These are phyloP conservation scores for Phoma sp. DNA, from an alignment of 2,329 filamentous ascomycete species.

Conservation along the genomic window DNA sequence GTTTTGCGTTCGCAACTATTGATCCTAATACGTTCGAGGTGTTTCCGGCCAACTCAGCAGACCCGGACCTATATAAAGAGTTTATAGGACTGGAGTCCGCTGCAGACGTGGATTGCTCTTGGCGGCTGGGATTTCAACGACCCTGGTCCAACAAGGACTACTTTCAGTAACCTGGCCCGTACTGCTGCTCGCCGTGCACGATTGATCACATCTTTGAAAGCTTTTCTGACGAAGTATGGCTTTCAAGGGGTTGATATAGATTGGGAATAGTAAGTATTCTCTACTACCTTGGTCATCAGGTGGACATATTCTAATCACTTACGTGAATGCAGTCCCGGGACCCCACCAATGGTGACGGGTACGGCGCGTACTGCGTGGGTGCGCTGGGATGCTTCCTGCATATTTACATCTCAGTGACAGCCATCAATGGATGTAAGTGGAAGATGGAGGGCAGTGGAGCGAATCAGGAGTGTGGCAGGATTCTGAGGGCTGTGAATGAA, in stretches of 20 bases:
- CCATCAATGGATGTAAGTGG: no score
- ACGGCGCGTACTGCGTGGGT: no score
- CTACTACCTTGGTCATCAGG: no score
- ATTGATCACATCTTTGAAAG: conserved; percentile 51
- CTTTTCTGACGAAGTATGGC: conserved; percentile 52
- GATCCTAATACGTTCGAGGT: conserved; percentile 35
- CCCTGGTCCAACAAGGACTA: conserved; percentile 35
- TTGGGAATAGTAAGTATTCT: conserved; percentile 51
- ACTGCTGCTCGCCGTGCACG: conserved; percentile 27
- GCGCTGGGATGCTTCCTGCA: no score
- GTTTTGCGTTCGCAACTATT: conserved; percentile 38
- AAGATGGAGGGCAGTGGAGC: no score
- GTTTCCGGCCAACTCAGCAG: conserved; percentile 22
- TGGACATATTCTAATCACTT: no score
- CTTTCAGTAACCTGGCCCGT: conserved; percentile 40
- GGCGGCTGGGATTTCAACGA: conserved; percentile 56
- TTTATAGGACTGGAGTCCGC: conserved; percentile 47
- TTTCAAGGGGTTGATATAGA: conserved; percentile 57
- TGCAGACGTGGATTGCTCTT: conserved; percentile 50
- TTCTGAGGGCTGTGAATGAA: no score
- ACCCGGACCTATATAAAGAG: conserved; percentile 30
- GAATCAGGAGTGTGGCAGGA: no score
- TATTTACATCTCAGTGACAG: no score
- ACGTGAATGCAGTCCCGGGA: no score
- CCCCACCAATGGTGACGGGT: no score